Conservation (phyloP, 2,329 filamentous ascomycete species). For the Hypoxylon rubiginosum region DNA sequence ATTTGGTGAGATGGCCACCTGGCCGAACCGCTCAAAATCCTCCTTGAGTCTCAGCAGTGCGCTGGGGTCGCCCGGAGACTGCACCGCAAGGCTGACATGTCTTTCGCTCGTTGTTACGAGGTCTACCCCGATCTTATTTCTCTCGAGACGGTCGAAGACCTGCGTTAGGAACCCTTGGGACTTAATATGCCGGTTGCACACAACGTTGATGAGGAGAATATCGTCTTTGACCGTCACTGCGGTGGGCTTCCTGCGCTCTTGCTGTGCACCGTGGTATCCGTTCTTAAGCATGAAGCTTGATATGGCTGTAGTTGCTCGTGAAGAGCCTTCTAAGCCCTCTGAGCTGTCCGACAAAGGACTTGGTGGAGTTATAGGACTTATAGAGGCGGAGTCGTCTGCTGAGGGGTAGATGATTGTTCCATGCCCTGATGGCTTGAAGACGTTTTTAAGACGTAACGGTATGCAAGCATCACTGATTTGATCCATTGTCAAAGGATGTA, state of each 20-base stretch:
- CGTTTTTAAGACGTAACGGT: conserved; percentile 75
- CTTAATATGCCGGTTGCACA: conserved; percentile 50
- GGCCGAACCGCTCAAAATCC: conserved; percentile 48
- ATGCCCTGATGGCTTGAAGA: conserved; percentile 72
- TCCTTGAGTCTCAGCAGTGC: conserved; percentile 45
- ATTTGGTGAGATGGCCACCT: conserved; percentile 44
- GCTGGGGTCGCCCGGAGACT: conserved; percentile 43
- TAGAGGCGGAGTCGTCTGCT: conserved; percentile 27
- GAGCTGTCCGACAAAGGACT: conserved; percentile 20
- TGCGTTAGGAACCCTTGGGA: conserved; percentile 49
- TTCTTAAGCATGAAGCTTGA: conserved; percentile 50
- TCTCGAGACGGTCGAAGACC: conserved; percentile 49
- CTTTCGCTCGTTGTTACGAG: conserved; percentile 50
- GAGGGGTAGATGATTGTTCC: conserved; percentile 74
- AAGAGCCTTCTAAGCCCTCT: conserved; percentile 15
- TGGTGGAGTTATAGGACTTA: conserved; percentile 30
- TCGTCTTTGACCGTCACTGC: conserved; percentile 51
- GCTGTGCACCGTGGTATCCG: conserved; percentile 48
- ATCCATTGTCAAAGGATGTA: conserved; percentile 86
- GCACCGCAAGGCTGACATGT: conserved; percentile 49
- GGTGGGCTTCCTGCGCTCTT: conserved; percentile 48
- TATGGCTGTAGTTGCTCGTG: conserved; percentile 32
- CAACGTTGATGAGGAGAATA: conserved; percentile 48
- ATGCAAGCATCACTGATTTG: conserved; percentile 74
- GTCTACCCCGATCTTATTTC: conserved; percentile 48